Percentiles rank a stretch among this genome's conserved stretches.
Evolutionary conservation across 306 rosid species (phyloP).

Genomic region (Carpinus viminea): DNA sequence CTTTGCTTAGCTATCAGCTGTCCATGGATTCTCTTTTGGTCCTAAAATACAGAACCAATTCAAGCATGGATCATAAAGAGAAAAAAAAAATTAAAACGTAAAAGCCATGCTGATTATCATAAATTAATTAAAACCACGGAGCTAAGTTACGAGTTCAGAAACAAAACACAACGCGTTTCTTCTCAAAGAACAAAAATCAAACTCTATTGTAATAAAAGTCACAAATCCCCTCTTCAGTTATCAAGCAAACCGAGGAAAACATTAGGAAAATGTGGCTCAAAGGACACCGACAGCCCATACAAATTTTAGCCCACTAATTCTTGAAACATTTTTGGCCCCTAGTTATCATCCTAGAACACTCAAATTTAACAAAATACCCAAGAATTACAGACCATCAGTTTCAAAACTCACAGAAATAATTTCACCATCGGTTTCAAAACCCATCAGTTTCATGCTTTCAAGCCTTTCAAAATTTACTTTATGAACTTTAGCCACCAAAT

Average conservation of each 20-base stretch:
- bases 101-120: too few species aligned
- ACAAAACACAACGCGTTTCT: background rate
- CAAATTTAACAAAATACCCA: too few species aligned
- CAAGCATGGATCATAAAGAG: background rate
- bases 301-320: background rate
- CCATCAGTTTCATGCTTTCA: too few species aligned
- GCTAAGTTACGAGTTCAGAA: background rate
- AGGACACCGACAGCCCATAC: background rate
- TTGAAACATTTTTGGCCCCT: background rate
- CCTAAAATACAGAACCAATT: conserved; percentile 22
- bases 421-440: too few species aligned
- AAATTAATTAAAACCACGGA: too few species aligned
- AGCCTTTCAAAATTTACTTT: too few species aligned
- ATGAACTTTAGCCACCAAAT: too few species aligned
- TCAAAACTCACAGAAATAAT: too few species aligned
- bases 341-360: background rate
- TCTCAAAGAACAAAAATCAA: too few species aligned
- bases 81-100: too few species aligned
- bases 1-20: conserved; percentile 63
- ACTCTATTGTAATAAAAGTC: background rate
- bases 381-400: too few species aligned
- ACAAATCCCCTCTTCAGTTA: background rate
- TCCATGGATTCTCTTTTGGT: conserved; percentile 40
- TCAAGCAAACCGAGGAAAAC: background rate
- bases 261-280: background rate